These are phyloP conservation scores for Coniella lustricola DNA, from an alignment of 2,329 filamentous ascomycete genomes.

Conservation along the genomic window DNA sequence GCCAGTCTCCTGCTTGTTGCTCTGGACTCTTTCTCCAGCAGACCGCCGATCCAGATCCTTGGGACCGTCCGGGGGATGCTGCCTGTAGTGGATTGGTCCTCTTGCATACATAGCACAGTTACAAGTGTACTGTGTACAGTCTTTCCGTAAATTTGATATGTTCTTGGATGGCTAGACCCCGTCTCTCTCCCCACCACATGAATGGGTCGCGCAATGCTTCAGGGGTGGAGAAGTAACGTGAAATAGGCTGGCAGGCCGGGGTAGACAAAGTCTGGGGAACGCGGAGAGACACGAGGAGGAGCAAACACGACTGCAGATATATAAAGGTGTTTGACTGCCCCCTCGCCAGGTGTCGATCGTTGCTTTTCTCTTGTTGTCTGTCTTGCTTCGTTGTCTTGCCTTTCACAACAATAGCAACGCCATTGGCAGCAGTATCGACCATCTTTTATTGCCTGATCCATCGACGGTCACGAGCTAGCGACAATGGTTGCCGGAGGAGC, in stretches of 20 bases:
- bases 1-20: too few species aligned
- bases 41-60: too few species aligned
- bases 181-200: not conserved
- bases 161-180: not conserved
- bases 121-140: too few species aligned
- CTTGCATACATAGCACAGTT: too few species aligned
- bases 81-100: not conserved
- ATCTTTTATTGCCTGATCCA: not conserved
- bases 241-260: not conserved
- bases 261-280: not conserved
- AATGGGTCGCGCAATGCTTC: not conserved
- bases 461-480: not conserved
- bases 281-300: not conserved
- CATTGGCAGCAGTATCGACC: not conserved
- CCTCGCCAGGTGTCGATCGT: not conserved
- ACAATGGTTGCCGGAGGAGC: constrained; percentile 12
- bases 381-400: not conserved
- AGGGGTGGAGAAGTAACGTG: too few species aligned
- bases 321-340: not conserved
- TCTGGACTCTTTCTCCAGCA: not conserved
- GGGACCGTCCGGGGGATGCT: not conserved
- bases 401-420: too few species aligned
- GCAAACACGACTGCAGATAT: not conserved
- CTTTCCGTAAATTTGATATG: too few species aligned
- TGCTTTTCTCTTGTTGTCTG: not conserved